Conservation (phyloP, 345 rosid species). For the Erysimum cheiranthoides region DNA sequence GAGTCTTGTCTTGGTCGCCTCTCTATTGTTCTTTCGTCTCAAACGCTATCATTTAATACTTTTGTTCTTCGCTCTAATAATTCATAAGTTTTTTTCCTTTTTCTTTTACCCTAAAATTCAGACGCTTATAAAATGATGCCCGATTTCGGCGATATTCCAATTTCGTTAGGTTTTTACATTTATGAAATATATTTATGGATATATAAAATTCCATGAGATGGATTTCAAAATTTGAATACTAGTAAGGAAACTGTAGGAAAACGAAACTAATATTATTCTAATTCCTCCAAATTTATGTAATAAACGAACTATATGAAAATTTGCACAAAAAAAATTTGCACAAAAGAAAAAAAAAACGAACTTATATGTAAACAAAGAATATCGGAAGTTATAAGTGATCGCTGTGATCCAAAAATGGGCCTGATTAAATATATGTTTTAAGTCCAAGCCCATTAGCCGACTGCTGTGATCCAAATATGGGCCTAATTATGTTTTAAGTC, state of each 20-base stretch:
- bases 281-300: too few relatives aligned
- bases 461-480: too few relatives aligned
- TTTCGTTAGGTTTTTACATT: slow-evolving; percentile 15
- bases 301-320: too few relatives aligned
- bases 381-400: too few relatives aligned
- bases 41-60: slow-evolving; percentile 32
- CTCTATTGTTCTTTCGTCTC: slow-evolving; percentile 30
- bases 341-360: too few relatives aligned
- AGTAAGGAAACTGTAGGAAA: background rate
- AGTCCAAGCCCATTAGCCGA: background rate
- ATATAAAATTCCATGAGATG: background rate
- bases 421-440: background rate
- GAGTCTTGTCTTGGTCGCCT: slow-evolving; percentile 30
- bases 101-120: slow-evolving; percentile 7
- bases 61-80: slow-evolving; percentile 33
- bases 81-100: slow-evolving; percentile 23
- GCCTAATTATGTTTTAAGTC: too few relatives aligned
- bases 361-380: too few relatives aligned
- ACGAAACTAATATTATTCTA: too few relatives aligned
- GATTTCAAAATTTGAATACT: background rate
- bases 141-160: slow-evolving; percentile 24
- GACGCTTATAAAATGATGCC: slow-evolving; percentile 11
- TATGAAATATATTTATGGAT: background rate
- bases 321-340: too few relatives aligned
- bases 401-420: too few relatives aligned